Base-by-base conservation (phyloP, 2,329 filamentous ascomycete species). In the Trichoderma cornu-damae region DNA sequence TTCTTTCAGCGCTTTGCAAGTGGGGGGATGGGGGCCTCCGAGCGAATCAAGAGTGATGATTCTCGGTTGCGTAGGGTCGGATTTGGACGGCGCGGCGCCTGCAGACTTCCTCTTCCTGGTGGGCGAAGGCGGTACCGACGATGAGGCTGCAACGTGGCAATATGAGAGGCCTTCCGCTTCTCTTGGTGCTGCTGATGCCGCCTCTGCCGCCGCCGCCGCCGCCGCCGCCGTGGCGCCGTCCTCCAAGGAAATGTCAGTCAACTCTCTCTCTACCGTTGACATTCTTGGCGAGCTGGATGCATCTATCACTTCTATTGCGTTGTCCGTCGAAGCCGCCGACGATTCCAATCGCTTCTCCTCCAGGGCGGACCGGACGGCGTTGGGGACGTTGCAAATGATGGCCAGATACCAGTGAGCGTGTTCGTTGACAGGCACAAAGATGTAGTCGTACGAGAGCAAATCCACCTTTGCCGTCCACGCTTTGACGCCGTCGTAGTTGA, bases 1-100 rank as follows among this genome's bases (percentile, higher is more conserved):
- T 24, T 89, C 81, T 65, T 87, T 91, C 28, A 99, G 75, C 34
- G 81, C 79, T 46, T 71, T 79, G 61, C 87, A 83, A 5, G 90
- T 88, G 1, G 77, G 73, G 1, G 81, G 76, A 63, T 92, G 90
- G 0, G 75, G 44, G 4, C 71, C 65, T n/a, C 85, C 86, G 1
- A 97, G 78, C 0, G 94, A 97, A 70, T 99, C 94, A 24, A 97
- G 81, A 0, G 90, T 90, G 61, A 97, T 85, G 61, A 97, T 91
- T 34, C 83, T 81, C 1, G 90, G 84, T 50, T 84, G 78, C 7
- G 73, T 74, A 1, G 75, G 72, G 53, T 82, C 75, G 58, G 62
- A 55, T 51, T 63, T 68, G 22, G 65, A 66, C 12, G 57, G 30
- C 3, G 61, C 59, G 3, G 61, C 61, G 5, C 53, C 52, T n/a